Conservation (phyloP, 371 early-diverging fungal genomes). For the Mortierella sp. region DNA sequence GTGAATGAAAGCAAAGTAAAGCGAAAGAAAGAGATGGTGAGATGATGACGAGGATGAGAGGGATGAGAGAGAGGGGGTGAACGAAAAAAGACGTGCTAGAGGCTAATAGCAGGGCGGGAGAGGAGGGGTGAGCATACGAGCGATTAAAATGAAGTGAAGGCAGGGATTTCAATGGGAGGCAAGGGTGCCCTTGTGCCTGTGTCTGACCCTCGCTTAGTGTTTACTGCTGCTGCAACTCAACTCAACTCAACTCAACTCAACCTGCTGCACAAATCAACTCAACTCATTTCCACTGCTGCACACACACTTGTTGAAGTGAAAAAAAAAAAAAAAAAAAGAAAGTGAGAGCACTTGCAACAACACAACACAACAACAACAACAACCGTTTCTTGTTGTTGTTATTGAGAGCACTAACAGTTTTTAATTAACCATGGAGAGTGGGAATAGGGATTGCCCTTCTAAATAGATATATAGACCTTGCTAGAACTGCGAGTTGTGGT, state of each 20-base stretch:
- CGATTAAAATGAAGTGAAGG: neutral
- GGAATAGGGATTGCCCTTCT: slow-evolving; percentile 1
- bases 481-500: neutral
- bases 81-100: neutral
- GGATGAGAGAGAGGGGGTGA: neutral
- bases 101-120: neutral
- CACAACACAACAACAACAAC: neutral
- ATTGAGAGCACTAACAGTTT: neutral
- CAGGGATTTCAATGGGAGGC: neutral
- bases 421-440: neutral
- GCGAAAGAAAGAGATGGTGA: neutral
- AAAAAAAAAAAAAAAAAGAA: neutral
- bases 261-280: slow-evolving; percentile 3
- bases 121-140: neutral
- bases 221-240: no score
- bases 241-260: neutral
- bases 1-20: neutral
- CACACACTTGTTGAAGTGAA: slow-evolving; percentile 5
- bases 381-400: neutral
- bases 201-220: neutral
- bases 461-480: neutral
- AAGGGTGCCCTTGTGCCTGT: neutral
- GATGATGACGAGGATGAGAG: neutral
- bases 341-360: neutral
- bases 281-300: neutral